Evolutionary conservation across 1,139 yeast genomes (phyloP).

Genomic region (Hyphopichia buzzinii): DNA sequence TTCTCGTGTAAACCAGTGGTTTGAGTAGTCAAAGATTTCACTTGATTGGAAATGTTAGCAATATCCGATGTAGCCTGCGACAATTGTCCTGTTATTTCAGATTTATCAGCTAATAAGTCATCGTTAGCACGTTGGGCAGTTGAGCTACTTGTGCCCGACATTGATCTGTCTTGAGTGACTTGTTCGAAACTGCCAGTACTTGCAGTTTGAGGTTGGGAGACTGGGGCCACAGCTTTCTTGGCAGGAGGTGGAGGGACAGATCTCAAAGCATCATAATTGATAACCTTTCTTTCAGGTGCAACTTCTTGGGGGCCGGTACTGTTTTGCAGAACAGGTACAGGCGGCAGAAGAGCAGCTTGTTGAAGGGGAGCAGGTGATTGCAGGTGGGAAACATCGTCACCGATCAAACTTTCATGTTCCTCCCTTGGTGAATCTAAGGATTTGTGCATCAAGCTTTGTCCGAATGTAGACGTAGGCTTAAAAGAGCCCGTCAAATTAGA

Average conservation of each 20-base stretch:
- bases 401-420: constrained; percentile 24
- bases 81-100: constrained; percentile 61
- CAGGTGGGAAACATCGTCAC: constrained; percentile 20
- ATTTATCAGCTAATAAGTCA: constrained; percentile 55
- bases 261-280: constrained; percentile 48
- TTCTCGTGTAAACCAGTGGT: constrained; percentile 69
- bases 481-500: constrained; percentile 36
- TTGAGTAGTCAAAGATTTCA: constrained; percentile 73
- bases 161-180: constrained; percentile 2
- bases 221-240: constrained; percentile 11
- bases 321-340: constrained; percentile 5
- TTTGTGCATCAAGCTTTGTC: constrained; percentile 51
- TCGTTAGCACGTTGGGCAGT: constrained; percentile 23
- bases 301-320: constrained; percentile 6
- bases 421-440: constrained; percentile 17
- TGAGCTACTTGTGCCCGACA: neutral
- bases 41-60: constrained; percentile 84
- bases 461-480: constrained; percentile 67
- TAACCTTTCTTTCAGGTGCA: constrained; percentile 16
- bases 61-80: constrained; percentile 81
- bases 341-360: constrained; percentile 7
- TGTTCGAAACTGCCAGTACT: constrained; percentile 3
- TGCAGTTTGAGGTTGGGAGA: constrained; percentile 8
- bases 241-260: constrained; percentile 49
- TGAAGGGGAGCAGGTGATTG: constrained; percentile 4